A percentile compares a stretch with the other conserved stretches of the same genome.
These are phyloP conservation scores for Neurospora sp. DNA, from an alignment of 495 filamentous ascomycete species.

Conservation along the genomic window DNA sequence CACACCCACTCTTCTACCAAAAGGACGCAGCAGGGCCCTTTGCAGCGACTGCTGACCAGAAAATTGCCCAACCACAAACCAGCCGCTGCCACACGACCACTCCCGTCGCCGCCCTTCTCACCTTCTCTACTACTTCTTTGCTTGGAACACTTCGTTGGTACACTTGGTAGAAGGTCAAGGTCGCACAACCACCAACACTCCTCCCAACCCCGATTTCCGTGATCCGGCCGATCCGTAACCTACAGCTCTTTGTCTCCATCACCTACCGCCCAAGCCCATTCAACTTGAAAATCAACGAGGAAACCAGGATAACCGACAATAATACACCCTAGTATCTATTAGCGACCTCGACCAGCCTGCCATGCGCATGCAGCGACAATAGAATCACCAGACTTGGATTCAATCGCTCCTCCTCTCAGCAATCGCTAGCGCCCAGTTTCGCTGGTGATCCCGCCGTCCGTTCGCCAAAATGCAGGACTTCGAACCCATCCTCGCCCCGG, in stretches of 20 bases:
- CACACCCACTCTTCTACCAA: neutral
- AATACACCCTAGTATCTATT: neutral
- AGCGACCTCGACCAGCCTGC: neutral
- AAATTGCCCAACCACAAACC: neutral
- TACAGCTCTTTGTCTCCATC: neutral
- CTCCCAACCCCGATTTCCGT: neutral
- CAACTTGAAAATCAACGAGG: neutral
- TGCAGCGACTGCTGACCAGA: neutral
- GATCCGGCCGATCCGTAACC: neutral
- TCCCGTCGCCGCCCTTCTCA: neutral
- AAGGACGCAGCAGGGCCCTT: neutral
- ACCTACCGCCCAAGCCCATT: neutral
- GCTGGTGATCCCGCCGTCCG: neutral
- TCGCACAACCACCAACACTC: neutral
- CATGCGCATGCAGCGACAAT: constrained; percentile 21
- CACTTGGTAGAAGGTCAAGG: neutral
- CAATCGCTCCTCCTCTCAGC: neutral
- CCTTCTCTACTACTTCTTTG: neutral
- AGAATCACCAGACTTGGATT: constrained; percentile 3
- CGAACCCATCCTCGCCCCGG: constrained; percentile 11
- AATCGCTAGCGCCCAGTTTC: neutral
- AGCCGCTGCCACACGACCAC: neutral
- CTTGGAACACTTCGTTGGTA: neutral
- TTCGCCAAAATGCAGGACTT: constrained; percentile 18
- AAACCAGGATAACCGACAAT: neutral